Base-by-base conservation (phyloP, 2,329 filamentous ascomycete species). In the Myriangium duriaei region DNA sequence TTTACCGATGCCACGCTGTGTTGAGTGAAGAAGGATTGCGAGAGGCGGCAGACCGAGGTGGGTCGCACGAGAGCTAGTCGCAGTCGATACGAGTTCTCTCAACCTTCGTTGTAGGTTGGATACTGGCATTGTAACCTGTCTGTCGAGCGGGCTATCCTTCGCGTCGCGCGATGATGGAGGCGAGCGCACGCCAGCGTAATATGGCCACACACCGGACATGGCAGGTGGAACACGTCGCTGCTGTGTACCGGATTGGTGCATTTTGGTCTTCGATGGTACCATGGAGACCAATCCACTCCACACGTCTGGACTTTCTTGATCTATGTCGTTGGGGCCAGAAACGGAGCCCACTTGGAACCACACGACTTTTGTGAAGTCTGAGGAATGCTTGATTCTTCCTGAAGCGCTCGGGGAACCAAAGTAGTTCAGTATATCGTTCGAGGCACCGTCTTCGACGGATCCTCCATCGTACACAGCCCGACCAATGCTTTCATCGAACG, bases 261-360 rank as follows among this genome's bases (percentile, higher is more conserved):
- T 88, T 42, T 85, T 81, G 3, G 92, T 92, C 42, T 78, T 81
- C 5, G 79, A 74, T 31, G 83, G 82, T 56, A 96, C 88, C 34
- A 98, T 84, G 32, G 80, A 80, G 2, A 81, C 84, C 28, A 88
- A 77, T 1, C 82, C 81, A 26, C 84, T 85, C 91, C 91, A 98
- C 6, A 78, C 65, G 37, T 82, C 78, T 5, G 72, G 51, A 52
- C 67, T 49, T 64, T 77, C 48, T 53, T 58, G 48, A 63, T 75
- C 52, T 64, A 61, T 59, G 9, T 59, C 49, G 5, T 55, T 49
- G n/a, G 60, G 56, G 6, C 64, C 60, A 32, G 63, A 61, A 21
- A 92, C 78, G 42, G 84, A 81, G 28, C 81, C 80, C 29, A 98
- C 81, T 46, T 79, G 83, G 66, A 95, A 96, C 91, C 91, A 98